These are phyloP conservation scores for Russula brevipes DNA, from an alignment of 768 basidiomycete species.

Conservation along the genomic window DNA sequence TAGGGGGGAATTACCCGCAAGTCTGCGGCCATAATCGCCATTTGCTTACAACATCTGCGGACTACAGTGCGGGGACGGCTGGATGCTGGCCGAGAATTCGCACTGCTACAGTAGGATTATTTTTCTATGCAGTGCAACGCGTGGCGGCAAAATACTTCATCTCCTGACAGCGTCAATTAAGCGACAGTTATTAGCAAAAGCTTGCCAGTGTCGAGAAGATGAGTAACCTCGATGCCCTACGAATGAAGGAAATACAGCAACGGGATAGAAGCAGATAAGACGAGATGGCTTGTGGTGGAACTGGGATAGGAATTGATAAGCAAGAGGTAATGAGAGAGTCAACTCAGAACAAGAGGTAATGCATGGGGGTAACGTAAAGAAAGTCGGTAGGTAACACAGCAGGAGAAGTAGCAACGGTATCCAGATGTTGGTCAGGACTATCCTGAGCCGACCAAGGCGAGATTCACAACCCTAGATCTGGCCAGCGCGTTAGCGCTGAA, in stretches of 20 bases:
- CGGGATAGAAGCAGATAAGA: not conserved
- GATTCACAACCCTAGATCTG: conserved; percentile 22
- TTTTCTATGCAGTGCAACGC: too few species aligned
- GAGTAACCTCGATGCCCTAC: not conserved
- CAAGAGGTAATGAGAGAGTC: not conserved
- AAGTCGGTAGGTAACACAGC: conserved; percentile 7
- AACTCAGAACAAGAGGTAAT: not conserved
- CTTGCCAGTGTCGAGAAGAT: not conserved
- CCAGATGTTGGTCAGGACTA: conserved; percentile 5
- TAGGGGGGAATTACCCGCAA: too few species aligned
- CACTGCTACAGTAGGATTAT: too few species aligned
- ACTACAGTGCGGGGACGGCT: too few species aligned
- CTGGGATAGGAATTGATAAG: not conserved
- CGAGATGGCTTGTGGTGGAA: not conserved
- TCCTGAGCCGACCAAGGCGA: not conserved
- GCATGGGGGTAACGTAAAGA: not conserved
- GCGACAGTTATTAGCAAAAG: not conserved
- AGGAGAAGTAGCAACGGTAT: conserved; percentile 14
- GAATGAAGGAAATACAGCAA: conserved; percentile 14
- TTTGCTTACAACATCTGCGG: too few species aligned
- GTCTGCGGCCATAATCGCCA: too few species aligned
- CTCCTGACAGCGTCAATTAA: not conserved
- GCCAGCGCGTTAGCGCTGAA: not conserved
- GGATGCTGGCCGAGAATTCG: too few species aligned
- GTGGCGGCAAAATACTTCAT: not conserved